Conservation (phyloP, 176 grass and related monocot species). For the Zizania latifolia region DNA sequence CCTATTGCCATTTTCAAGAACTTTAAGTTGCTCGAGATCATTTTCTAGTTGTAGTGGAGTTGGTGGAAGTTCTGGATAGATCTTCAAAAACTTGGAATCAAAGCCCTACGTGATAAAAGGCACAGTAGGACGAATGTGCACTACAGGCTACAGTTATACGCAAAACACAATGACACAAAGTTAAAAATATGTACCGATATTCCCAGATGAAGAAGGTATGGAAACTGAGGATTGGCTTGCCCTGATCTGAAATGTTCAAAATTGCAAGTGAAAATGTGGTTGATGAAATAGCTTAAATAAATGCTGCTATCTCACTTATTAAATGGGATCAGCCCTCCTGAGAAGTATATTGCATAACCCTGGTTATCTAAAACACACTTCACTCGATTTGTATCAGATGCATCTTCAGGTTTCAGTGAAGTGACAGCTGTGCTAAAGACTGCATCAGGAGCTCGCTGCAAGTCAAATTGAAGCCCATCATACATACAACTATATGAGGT, state of each 20-base stretch:
- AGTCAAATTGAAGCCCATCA: conserved; percentile 6
- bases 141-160: background rate
- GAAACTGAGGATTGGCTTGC: conserved; percentile 59
- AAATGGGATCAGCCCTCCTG: conserved; percentile 85
- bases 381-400: conserved; percentile 79
- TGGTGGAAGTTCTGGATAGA: conserved; percentile 64
- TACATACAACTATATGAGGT: background rate
- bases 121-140: background rate
- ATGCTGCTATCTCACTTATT: conserved; percentile 56
- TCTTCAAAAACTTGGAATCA: conserved; percentile 89
- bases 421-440: conserved; percentile 95
- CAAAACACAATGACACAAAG: background rate
- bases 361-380: conserved; percentile 90
- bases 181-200: conserved; percentile 52
- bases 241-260: conserved; percentile 65
- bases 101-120: conserved; percentile 49
- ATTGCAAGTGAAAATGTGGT: background rate
- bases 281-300: background rate
- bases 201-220: conserved; percentile 95
- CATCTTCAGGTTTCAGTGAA: conserved; percentile 79
- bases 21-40: conserved; percentile 97
- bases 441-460: conserved; percentile 81
- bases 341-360: conserved; percentile 97
- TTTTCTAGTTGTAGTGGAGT: conserved; percentile 85
- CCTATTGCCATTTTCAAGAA: conserved; percentile 86